phyloP scores from a whole-genome alignment of 164 flowering plant genomes.

The Macadamia integrifolia region DNA sequence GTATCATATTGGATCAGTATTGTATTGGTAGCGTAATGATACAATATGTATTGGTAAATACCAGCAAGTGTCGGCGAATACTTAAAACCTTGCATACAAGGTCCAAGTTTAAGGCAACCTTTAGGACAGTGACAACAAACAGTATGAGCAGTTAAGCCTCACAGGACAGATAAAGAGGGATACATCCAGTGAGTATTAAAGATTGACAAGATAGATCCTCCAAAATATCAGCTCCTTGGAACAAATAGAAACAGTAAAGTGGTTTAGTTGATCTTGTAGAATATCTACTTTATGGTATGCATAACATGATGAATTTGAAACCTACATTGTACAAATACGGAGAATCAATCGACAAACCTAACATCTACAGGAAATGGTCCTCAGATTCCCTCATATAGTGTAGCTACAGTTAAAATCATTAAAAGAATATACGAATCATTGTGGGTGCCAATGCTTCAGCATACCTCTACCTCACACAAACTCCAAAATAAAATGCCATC shows the following conservation, averaged over 20 bases:
- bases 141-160: too few species aligned
- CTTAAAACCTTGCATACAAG: too few species aligned
- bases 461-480: constrained; percentile 93
- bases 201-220: neutral
- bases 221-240: neutral
- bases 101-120: too few species aligned
- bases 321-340: neutral
- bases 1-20: too few species aligned
- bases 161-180: too few species aligned
- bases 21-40: too few species aligned
- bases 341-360: neutral
- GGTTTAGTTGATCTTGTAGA: neutral
- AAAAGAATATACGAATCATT: neutral
- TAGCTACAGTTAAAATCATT: neutral
- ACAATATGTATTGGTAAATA: too few species aligned
- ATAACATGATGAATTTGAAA: neutral
- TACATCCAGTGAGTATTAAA: too few species aligned
- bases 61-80: too few species aligned
- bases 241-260: neutral
- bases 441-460: constrained; percentile 6
- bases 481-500: constrained; percentile 99
- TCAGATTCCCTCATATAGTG: neutral
- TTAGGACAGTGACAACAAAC: too few species aligned
- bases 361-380: neutral
- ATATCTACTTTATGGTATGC: neutral